Evolutionary conservation across 306 rosid species (phyloP), one percentile per base, ranked within the genome.

Genomic region (Prunus campanulata): DNA sequence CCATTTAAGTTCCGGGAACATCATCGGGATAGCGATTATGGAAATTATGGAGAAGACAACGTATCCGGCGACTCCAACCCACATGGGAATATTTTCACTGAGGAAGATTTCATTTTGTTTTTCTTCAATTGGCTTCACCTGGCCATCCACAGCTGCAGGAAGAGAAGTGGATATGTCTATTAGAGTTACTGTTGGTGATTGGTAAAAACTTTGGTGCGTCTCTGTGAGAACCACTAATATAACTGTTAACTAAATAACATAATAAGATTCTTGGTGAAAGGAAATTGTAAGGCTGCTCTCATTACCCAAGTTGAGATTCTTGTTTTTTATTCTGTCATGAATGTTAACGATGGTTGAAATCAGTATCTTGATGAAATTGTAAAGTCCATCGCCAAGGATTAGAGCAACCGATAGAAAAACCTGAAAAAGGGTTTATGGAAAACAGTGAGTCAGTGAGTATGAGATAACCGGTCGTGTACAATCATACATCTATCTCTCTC

Each of bases 381-480:
- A 91, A 61, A 93, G 79, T 11, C 98, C 98, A 78, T 89, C 97
- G 15, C 98, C 98, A 6, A 91, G 85, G 81, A 93, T 93, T 9
- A 93, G 84, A 83, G 97, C 86, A 49, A 93, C 93, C 7, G 93
- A 88, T 3, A 93, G 70, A 78, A 93, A 93, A 75, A 88, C 90
- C 92, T 88, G 92, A 29, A 11, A 30, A 19, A 20, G 59, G 69
- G 52, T 59, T 47, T 24, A 44, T n/a, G 27, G 57, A 25, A 2
- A 48, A 68, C 5, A 50, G 35, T 49, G 59, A 47, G 48, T 42
- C 8, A 15, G 51, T 75, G 32, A 44, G 48, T 39, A 39, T 39
- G 44, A 39, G 44, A 39, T 39, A 39, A 39, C 44, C 44, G 44
- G 44, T 39, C 9, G 2, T 39, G 44, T 39, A 7, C 44, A 39